These are phyloP conservation scores for Miscanthus lutarioriparius DNA, from an alignment of 176 grass and related monocot genomes.

Conservation along the genomic window DNA sequence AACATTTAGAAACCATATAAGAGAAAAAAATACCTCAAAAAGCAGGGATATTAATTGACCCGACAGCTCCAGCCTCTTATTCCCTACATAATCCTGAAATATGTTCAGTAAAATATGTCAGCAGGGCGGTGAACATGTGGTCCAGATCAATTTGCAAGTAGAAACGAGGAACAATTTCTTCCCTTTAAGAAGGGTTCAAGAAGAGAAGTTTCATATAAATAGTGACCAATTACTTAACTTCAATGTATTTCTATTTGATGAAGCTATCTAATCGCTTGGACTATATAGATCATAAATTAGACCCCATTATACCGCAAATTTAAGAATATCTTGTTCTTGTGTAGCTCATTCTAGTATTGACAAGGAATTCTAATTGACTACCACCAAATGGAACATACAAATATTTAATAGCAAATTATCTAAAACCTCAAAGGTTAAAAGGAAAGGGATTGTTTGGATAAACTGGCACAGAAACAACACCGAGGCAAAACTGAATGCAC, in stretches of 20 bases:
- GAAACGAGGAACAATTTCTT: conserved; percentile 6
- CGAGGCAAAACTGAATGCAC: neutral
- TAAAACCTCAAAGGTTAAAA: no score
- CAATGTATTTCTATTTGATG: neutral
- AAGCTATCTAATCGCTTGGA: no score
- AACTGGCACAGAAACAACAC: neutral
- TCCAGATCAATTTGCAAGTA: conserved; percentile 12
- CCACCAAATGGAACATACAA: no score
- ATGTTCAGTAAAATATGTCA: conserved; percentile 37
- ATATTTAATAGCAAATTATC: no score
- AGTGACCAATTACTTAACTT: neutral
- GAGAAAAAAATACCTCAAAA: conserved; percentile 69
- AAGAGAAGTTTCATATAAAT: neutral
- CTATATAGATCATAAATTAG: no score
- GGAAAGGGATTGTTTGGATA: no score
- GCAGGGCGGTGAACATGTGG: neutral
- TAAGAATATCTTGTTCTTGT: no score
- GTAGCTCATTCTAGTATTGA: no score
- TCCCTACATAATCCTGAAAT: conserved; percentile 94
- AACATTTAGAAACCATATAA: conserved; percentile 12
- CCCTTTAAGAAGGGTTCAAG: neutral
- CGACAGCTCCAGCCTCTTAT: conserved; percentile 93
- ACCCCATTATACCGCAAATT: no score
- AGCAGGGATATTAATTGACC: conserved; percentile 92
- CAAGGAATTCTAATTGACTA: no score